A percentile compares a stretch with the other conserved stretches of the same genome.
phyloP scores from a whole-genome alignment of 2,329 filamentous ascomycete genomes.

The Talaromyces verruculosus region DNA sequence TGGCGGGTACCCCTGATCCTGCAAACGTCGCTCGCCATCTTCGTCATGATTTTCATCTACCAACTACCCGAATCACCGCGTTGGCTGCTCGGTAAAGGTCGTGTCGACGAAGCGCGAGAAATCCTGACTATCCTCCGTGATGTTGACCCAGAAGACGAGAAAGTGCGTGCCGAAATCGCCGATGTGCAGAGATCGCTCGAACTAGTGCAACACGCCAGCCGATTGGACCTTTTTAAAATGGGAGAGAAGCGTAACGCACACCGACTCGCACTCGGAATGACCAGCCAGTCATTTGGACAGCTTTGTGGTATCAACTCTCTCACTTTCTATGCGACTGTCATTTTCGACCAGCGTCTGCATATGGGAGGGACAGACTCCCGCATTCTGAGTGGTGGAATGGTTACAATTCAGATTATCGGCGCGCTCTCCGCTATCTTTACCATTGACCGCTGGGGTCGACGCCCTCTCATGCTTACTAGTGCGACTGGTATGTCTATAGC shows the following conservation, averaged over 20 bases:
- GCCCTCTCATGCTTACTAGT: conserved; percentile 54
- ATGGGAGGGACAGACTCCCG: conserved; percentile 22
- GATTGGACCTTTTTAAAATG: conserved; percentile 43
- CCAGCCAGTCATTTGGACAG: conserved; percentile 39
- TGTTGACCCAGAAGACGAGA: conserved; percentile 42
- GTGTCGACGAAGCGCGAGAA: conserved; percentile 21
- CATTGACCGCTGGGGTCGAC: conserved; percentile 54
- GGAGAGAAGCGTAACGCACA: conserved; percentile 39
- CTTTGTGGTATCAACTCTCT: conserved; percentile 41
- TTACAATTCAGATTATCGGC: conserved; percentile 59
- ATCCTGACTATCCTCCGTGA: conserved; percentile 37
- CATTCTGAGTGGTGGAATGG: conserved; percentile 49
- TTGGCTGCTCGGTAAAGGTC: conserved; percentile 22
- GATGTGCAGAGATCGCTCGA: conserved; percentile 44
- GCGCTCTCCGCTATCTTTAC: conserved; percentile 53
- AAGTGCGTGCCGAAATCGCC: conserved; percentile 40
- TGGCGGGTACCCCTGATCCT: conserved; percentile 48
- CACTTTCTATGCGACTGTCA: conserved; percentile 38
- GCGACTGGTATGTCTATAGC: conserved; percentile 55
- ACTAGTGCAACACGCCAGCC: conserved; percentile 28
- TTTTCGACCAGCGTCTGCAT: conserved; percentile 38
- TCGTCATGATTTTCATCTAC: conserved; percentile 26
- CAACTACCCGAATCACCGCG: conserved; percentile 22
- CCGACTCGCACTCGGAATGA: conserved; percentile 35
- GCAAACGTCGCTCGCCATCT: conserved; percentile 34